phyloP scores from a whole-genome alignment of 129 eudicot genomes.

The Centrapalus pauciflorus region DNA sequence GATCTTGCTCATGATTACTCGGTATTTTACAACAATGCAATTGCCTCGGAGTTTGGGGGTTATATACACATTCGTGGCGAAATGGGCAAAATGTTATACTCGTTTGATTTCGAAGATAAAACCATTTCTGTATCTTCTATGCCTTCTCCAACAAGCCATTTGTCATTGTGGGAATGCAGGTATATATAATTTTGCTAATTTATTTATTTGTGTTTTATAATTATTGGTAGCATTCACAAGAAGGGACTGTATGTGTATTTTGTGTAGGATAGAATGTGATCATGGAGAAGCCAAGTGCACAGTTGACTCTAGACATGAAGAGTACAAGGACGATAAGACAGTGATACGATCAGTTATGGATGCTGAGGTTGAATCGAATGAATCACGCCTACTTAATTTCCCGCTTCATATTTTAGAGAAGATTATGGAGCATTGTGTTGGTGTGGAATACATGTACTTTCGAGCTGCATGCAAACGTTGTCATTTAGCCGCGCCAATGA shows the following conservation, averaged over 20 bases:
- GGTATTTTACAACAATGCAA: neutral
- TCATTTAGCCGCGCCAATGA: neutral
- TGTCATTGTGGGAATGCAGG: constrained; percentile 2
- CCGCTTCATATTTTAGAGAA: neutral
- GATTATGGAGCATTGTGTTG: neutral
- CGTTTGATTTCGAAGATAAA: neutral
- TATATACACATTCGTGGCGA: neutral
- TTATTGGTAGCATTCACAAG: too few species aligned
- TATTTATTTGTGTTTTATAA: neutral
- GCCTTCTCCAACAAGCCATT: neutral
- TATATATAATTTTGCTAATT: neutral
- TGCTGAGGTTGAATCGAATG: too few species aligned
- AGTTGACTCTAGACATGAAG: too few species aligned
- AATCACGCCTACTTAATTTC: neutral
- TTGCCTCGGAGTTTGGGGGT: neutral
- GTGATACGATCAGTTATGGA: neutral
- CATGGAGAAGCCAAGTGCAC: neutral
- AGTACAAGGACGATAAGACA: neutral
- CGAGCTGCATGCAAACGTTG: constrained; percentile 7
- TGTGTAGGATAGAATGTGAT: neutral
- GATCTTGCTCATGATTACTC: neutral
- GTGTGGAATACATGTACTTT: constrained; percentile 14
- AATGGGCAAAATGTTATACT: neutral
- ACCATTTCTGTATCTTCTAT: neutral
- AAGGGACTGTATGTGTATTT: too few species aligned